phyloP scores from a whole-genome alignment of 2,329 filamentous ascomycete species.

The Mariannaea elegans region DNA sequence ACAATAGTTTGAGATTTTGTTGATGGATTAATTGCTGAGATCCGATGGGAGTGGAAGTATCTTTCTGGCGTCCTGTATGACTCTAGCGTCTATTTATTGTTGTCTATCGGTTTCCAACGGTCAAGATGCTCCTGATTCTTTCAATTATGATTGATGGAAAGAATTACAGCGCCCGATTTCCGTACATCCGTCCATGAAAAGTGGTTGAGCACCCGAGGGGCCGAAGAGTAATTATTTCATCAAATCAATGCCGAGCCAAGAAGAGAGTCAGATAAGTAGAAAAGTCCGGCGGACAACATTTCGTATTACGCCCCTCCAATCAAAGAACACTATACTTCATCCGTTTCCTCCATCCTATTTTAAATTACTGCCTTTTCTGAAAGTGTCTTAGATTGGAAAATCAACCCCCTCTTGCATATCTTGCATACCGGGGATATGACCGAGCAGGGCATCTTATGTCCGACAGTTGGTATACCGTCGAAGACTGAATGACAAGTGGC shows the following conservation, averaged over 20 bases:
- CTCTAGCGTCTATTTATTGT: too few relatives aligned
- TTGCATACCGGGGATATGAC: not conserved
- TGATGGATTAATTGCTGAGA: not conserved
- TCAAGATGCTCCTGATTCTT: not conserved
- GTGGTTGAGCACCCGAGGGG: not conserved
- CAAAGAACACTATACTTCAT: too few relatives aligned
- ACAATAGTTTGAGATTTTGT: not conserved
- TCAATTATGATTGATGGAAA: not conserved
- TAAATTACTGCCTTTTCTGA: not conserved
- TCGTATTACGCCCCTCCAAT: not conserved
- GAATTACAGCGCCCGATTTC: not conserved
- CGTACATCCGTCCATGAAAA: not conserved
- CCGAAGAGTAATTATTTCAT: not conserved
- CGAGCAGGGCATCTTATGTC: not conserved
- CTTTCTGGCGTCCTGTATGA: too few relatives aligned
- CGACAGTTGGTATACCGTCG: not conserved
- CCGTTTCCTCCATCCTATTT: not conserved
- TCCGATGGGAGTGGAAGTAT: too few relatives aligned
- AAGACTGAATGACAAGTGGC: not conserved
- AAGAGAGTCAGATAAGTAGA: not conserved
- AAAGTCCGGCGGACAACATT: not conserved
- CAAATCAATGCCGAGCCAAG: not conserved
- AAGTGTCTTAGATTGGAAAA: not conserved
- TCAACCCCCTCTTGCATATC: too few relatives aligned
- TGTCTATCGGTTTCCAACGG: not conserved